Evolutionary conservation across 2,329 filamentous ascomycete species (phyloP), one percentile per base, ranked within the genome.

Genomic region (Ambrosiella xylebori): DNA sequence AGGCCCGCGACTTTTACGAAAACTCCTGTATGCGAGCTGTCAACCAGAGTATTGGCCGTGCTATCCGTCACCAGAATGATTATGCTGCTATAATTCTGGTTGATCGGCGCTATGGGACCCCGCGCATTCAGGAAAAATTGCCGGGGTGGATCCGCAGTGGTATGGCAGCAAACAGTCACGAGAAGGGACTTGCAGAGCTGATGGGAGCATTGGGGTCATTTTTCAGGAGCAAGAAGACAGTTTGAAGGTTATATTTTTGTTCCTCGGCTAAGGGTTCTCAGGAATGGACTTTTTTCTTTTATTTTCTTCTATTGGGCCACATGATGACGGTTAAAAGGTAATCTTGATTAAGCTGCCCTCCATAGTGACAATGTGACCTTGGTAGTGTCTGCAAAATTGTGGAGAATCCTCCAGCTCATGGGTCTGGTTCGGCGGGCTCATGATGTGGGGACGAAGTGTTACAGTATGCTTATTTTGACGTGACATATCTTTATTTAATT

Each of bases 21-120:
- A 97, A 97, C 67, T 81, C 88, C 0, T 96, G 90, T 68, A 96
- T 98, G 90, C 78, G 93, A 44, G 88, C 90, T 3, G 93, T 98
- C 3, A 98, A 98, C 68, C 93, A 98, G 73, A 93, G 88, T 66
- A 90, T 98, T 64, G 93, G 93, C 0, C 76, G 93, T 60, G 93
- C 89, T 1, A 96, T 98, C 64, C 76, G 93, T 52, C 93, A 98
- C 67, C 79, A 78, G 58, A 81, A 79, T 27, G 93, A 98, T 70
- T 97, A 95, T 70, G 93, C 93, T 3, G 83, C 86, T 13, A 96
- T 98, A 62, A 71, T 96, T 59, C 77, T 98, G 66, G 73, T 93
- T 39, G 93, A 98, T 69, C 75, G 78, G 62, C 76, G 93, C 56
- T 98, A 93, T 69, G 79, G 76, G n/a, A 80, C 77, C 36, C 75